Evolutionary conservation across 495 filamentous ascomycete genomes (phyloP).

Genomic region (Penicillium maclennaniae): DNA sequence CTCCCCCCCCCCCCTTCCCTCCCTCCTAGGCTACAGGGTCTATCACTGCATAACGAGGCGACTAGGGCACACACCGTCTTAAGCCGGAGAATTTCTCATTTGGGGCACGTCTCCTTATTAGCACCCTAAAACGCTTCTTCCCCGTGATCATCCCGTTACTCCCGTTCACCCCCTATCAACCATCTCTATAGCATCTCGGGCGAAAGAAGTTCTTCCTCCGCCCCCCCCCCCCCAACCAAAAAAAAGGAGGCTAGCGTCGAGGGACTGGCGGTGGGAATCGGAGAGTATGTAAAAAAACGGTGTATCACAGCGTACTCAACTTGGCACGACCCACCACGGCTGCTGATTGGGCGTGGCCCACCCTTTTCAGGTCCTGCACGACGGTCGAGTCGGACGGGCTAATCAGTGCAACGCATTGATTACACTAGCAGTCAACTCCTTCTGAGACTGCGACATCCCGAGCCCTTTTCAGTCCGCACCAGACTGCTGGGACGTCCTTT

Average conservation of each 20-base stretch:
- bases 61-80: slow-evolving; percentile 6
- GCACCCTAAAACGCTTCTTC: not conserved
- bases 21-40: slow-evolving; percentile 13
- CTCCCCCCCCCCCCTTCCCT: too few species aligned
- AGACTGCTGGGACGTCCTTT: slow-evolving; percentile 4
- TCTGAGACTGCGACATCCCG: too few species aligned
- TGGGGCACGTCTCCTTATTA: not conserved
- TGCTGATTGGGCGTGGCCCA: slow-evolving; percentile 3
- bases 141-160: too few species aligned
- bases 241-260: slow-evolving; percentile 1
- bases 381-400: not conserved
- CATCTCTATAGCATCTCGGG: too few species aligned
- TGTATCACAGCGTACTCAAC: slow-evolving; percentile 4
- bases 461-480: not conserved
- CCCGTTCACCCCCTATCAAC: too few species aligned
- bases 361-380: slow-evolving; percentile 5
- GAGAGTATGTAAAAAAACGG: not conserved
- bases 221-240: too few species aligned
- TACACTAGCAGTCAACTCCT: slow-evolving; percentile 1
- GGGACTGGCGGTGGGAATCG: not conserved
- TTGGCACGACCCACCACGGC: not conserved
- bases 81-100: not conserved
- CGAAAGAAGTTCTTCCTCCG: too few species aligned
- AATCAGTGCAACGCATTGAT: slow-evolving; percentile 7
- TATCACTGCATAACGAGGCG: slow-evolving; percentile 1